Base-by-base conservation (phyloP, 495 filamentous ascomycete genomes). In the Talaromyces ruber region DNA sequence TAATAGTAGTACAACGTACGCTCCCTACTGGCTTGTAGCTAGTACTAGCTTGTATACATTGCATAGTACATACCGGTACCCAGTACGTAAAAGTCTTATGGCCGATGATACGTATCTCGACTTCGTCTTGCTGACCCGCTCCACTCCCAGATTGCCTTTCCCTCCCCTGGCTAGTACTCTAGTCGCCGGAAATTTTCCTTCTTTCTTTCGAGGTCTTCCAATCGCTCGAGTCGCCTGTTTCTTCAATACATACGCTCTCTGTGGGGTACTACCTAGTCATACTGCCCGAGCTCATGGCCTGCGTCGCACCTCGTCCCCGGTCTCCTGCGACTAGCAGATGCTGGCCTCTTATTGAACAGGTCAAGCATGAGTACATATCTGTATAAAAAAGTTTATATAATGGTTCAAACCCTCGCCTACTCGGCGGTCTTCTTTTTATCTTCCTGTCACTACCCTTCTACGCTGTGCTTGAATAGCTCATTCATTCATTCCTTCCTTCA, bases 381-480 rank as follows among this genome's bases (percentile, higher is more conserved):
- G n/a, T 47, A 47, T 47, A 18, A 47, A 47, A 47, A 47, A 22
- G 18, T 21, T 16, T 54, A 54, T 54, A 54, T 54, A 54, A 54
- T 22, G 26, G 51, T 14, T 24, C 11, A 54, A 24, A 54, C 22
- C 51, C 26, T 54, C 22, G 26, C 26, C 51, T 54, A 54, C 51
- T 26, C 51, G 51, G 51, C 14, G 26, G 22, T 25, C 26, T 28
- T 54, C 51, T 54, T 26, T 28, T 26, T 16, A n/a, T 26, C 51
- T 14, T 54, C 28, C 22, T 54, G n/a, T 54, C 26, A 18, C 59
- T 26, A 22, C 21, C 43, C 60, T 62, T 52, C 32, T 26, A 34
- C 47, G 52, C 53, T 62, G 22, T 52, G 45, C 51, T 60, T 29
- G 59, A 32, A 53, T 18, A 53, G 53, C 22, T 59, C 39, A 37